Conservation (phyloP, 257 asterid species). For the Thymus quinquecostatus region DNA sequence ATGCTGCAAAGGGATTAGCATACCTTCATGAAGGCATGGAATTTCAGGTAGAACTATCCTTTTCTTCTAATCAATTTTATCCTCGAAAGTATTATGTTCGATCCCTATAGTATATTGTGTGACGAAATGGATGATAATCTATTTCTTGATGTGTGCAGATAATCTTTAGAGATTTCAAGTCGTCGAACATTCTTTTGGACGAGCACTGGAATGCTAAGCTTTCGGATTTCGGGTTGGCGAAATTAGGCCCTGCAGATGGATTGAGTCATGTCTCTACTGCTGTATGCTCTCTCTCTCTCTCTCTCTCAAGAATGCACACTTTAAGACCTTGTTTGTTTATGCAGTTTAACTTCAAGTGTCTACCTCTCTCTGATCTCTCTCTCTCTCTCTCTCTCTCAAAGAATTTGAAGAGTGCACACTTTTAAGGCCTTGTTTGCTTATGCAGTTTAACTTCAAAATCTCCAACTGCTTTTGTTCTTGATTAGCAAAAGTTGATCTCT, state of each 20-base stretch:
- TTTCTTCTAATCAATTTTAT: neutral
- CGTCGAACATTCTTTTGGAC: conserved; percentile 89
- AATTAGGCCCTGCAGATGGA: conserved; percentile 86
- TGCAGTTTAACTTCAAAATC: neutral
- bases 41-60: conserved; percentile 58
- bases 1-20: conserved; percentile 77
- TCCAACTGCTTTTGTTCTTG: too few relatives aligned
- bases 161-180: conserved; percentile 88
- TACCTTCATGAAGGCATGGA: conserved; percentile 97
- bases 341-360: neutral
- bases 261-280: conserved; percentile 85
- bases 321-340: neutral
- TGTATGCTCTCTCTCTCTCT: conserved; percentile 42
- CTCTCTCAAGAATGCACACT: neutral
- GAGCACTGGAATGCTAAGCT: conserved; percentile 87
- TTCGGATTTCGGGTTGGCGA: conserved; percentile 87
- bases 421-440: neutral
- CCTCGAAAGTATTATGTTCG: neutral
- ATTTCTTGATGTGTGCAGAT: conserved; percentile 41
- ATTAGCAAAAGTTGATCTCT: too few relatives aligned
- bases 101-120: too few relatives aligned
- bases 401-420: neutral
- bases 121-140: neutral
- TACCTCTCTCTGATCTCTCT: neutral
- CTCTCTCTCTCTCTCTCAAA: neutral